Evolutionary conservation across 1,139 yeast species (phyloP).

Genomic region (Lodderomyces metapsilosis): DNA sequence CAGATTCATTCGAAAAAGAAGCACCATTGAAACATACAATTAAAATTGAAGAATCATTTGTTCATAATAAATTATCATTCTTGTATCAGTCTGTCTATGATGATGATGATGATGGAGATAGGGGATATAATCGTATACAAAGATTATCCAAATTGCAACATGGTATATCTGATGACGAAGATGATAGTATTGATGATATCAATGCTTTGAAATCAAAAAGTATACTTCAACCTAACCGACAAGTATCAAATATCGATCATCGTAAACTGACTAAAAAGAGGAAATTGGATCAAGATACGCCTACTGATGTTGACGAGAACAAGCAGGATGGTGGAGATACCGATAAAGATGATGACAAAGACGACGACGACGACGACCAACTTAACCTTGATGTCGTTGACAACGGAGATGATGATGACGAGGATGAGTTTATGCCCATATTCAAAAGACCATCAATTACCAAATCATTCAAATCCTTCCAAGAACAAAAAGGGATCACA

Average conservation of each 20-base stretch:
- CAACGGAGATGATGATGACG: conserved; percentile 31
- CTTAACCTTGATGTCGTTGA: conserved; percentile 17
- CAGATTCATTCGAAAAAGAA: conserved; percentile 15
- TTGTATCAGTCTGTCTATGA: conserved; percentile 41
- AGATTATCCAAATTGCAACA: conserved; percentile 36
- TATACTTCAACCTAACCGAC: conserved; percentile 28
- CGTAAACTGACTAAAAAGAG: conserved; percentile 3
- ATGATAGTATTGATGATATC: conserved; percentile 41
- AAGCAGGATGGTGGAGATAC: conserved; percentile 7
- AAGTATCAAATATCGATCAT: conserved; percentile 13
- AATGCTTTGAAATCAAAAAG: conserved; percentile 48
- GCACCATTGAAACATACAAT: conserved; percentile 23
- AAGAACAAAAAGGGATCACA: conserved; percentile 33
- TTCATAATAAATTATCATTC: conserved; percentile 64
- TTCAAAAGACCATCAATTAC: conserved; percentile 50
- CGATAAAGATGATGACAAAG: conserved; percentile 20
- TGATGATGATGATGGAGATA: conserved; percentile 29
- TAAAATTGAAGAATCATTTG: conserved; percentile 52
- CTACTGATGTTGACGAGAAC: conserved; percentile 11
- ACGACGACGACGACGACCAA: conserved; percentile 34
- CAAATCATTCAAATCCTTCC: conserved; percentile 44
- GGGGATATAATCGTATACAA: conserved; percentile 33
- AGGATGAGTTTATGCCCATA: conserved; percentile 33
- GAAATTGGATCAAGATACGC: conserved; percentile 8
- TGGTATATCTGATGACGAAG: conserved; percentile 28